Evolutionary conservation across 192 early-diverging fungal genomes (phyloP).

Genomic region (Rhizophlyctis rosea): DNA sequence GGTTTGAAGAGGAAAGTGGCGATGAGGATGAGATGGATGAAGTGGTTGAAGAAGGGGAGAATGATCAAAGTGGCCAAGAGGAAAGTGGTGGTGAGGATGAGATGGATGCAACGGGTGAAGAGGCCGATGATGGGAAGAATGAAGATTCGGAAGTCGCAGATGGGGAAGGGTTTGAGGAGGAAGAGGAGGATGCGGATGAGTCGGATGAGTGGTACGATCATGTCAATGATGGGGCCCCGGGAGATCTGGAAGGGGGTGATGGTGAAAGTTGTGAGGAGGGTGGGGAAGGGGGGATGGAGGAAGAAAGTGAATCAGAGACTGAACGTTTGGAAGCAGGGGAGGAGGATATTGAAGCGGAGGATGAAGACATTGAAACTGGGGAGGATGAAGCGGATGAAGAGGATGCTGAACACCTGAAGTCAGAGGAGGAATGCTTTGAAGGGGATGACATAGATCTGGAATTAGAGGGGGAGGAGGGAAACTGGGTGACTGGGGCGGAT

Average conservation of each 20-base stretch:
- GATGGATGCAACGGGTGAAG: slow-evolving; percentile 81
- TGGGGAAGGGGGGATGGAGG: slow-evolving; percentile 40
- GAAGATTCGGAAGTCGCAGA: no score
- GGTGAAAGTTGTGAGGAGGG: no score
- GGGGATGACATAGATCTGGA: no score
- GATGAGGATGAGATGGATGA: no score
- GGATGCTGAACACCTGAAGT: not conserved
- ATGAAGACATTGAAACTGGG: slow-evolving; percentile 26
- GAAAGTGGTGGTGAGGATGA: slow-evolving; percentile 75
- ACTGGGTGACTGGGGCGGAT: slow-evolving; percentile 46
- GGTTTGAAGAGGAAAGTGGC: not conserved
- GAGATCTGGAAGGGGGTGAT: slow-evolving; percentile 70
- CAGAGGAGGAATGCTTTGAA: not conserved
- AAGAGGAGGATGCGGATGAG: no score
- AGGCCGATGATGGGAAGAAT: no score
- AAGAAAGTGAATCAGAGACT: not conserved
- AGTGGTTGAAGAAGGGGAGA: not conserved
- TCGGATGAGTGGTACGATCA: no score
- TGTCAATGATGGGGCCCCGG: no score
- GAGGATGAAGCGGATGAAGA: slow-evolving; percentile 29
- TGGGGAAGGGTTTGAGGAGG: no score
- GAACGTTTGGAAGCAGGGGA: slow-evolving; percentile 51
- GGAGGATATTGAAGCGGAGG: slow-evolving; percentile 36
- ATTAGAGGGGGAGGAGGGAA: slow-evolving; percentile 4
- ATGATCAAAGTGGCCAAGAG: slow-evolving; percentile 74